Base-by-base conservation (phyloP, 139 green algal species). In the Raphidocelis subcapitata region DNA sequence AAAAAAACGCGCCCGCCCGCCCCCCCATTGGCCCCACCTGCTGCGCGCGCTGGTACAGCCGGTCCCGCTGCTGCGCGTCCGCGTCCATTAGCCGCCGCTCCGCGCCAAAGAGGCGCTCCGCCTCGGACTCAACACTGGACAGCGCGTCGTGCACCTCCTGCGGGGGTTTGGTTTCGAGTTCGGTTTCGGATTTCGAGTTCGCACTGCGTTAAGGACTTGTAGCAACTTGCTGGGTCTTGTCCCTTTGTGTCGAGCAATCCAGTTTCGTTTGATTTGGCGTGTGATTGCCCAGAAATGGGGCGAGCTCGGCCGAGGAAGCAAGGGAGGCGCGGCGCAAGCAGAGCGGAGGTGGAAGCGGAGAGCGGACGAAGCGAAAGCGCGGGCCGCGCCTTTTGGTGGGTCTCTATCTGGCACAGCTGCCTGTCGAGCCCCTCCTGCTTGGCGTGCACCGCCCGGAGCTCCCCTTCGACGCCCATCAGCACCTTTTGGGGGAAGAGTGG, bases 361-460 rank as follows among this genome's bases (percentile, higher is more conserved):
- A n/a, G n/a, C n/a, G n/a, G n/a, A n/a, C n/a, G n/a, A n/a, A n/a
- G n/a, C n/a, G n/a, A n/a, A n/a, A n/a, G n/a, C n/a, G n/a, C n/a
- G n/a, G n/a, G n/a, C n/a, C 55, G 15, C 49, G 61, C 83, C 76
- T 90, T 90, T 72, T 97, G 92, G 67, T 97, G 92, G 23, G 83
- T 92, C 79, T 97, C 92, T 55, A 97, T 82, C 80, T 96, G 84
- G 65, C 76, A 79, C 81, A 97, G 81, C 84, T 95, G 92, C 51
- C 79, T 71, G 69, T 97, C 93, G 49, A 97, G 81, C 0, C 85
- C 79, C 21, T 91, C 84, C 77, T 96, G 91, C 0, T 79, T 82
- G 3, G 87, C 84, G 32, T 83, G 70, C 64, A 95, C 89, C 33
- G 52, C 68, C 2, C 64, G 57, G 66, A 72, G 67, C 24, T 52